Base-by-base conservation (phyloP, 306 rosid genomes). In the Neltuma alba region DNA sequence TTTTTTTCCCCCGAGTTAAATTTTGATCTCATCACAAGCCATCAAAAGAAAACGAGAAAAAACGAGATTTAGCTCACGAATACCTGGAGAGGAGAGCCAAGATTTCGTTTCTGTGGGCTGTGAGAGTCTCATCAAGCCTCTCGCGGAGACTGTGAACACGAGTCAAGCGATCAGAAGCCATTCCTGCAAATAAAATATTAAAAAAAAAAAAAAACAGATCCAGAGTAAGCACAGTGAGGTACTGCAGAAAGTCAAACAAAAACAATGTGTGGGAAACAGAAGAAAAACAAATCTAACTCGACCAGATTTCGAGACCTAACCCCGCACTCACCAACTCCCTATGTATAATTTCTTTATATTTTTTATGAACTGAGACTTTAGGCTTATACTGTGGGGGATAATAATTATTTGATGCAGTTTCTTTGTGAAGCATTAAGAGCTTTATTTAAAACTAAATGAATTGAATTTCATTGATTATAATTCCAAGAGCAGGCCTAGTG, bases 71-170 rank as follows among this genome's bases (percentile, higher is more conserved):
- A 2, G 72, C 38, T 50, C 7, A 27, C 21, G 9, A 84, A 91
- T 68, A 68, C 99, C 97, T 89, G 42, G 98, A 91, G n/a, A 96
- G 96, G 42, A 96, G 91, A 76, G 89, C 91, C 40, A 90, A 62
- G 74, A 96, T 88, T 68, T 96, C 99, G 55, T 96, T 96, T 40
- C 98, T 82, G 82, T 84, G 90, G 34, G 90, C 84, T 68, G 87
- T 74, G 33, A 96, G 92, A 75, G 97, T 90, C 74, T 89, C 96
- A 58, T 96, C 99, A 70, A 96, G 85, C 85, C 97, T 88, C 88
- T 96, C 97, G 15, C 94, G 92, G 85, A 93, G 96, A 83, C 93
- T 91, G 66, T 88, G 97, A 52, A 85, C 93, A 9, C 97, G 91
- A 77, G 88, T 93, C 87, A 96, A 74, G 48, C 57, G 89, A 61